Base-by-base conservation (phyloP, 1,139 yeast genomes). In the Debaryomyces fabryi region DNA sequence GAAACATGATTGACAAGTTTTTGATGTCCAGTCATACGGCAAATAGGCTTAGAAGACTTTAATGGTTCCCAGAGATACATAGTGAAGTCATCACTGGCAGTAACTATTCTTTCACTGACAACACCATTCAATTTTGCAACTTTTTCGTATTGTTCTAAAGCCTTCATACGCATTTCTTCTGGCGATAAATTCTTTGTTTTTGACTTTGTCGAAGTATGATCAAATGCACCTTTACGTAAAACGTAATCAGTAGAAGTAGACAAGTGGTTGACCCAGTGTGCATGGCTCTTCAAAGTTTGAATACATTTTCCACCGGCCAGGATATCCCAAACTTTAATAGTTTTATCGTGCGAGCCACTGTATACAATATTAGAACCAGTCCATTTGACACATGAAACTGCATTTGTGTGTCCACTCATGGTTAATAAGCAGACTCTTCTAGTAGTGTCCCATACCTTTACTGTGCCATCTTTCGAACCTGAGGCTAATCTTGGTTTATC, bases 21-120 rank as follows among this genome's bases (percentile, higher is more conserved):
- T 64, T 93, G 99, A 68, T 93, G 99, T 23, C 99, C 99, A 1
- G 97, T 91, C 95, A 93, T 87, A 60, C 99, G 80, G 49, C 90
- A 83, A 7, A 93, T 68, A 0, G 99, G 99, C 65, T 92, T 93
- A 39, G 79, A 76, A 2, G 86, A 75, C 64, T 83, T 86, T 45
- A 83, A 69, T 12, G 97, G 97, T 61, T 91, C 96, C 99, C 99
- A 93, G 52, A 95, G 73, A 60, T 87, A 93, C 97, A 95, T 93
- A 39, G 99, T 93, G 68, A 93, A 92, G 69, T 93, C 99, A 64
- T 93, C 99, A 67, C 93, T 84, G 9, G 97, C 98, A 16, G 97
- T 90, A 6, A 91, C 97, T 62, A 93, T 81, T 55, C 96, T 76
- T 67, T 93, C 99, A 49, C 82, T 81, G 16, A 78, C 62, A 18